Conservation (phyloP, 257 asterid species). For the Handroanthus guayacan region DNA sequence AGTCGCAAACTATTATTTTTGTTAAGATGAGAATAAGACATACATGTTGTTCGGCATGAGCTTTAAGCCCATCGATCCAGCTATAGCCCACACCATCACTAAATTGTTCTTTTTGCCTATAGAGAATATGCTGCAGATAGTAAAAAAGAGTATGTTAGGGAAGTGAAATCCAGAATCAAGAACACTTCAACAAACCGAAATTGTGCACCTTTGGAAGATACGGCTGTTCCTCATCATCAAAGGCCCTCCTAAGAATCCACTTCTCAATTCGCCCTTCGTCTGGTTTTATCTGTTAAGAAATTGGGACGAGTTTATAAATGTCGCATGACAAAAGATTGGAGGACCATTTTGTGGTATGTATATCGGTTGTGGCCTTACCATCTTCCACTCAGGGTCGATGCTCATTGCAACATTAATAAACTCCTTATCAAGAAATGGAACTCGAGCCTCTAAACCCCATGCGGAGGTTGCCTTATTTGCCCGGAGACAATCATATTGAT, state of each 20-base stretch:
- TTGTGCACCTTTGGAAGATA: conserved; percentile 88
- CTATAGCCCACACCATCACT: conserved; percentile 99
- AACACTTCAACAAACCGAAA: not conserved
- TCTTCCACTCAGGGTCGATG: conserved; percentile 90
- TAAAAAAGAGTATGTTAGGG: conserved; percentile 32
- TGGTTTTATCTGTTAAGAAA: conserved; percentile 66
- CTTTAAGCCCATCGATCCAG: conserved; percentile 99
- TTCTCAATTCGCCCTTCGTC: conserved; percentile 85
- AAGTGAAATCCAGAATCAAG: conserved; percentile 16
- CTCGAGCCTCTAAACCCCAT: conserved; percentile 98
- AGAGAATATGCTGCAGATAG: conserved; percentile 82
- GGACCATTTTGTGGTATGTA: not conserved
- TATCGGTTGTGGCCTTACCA: conserved; percentile 51
- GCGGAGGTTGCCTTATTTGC: conserved; percentile 98
- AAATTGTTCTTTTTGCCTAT: conserved; percentile 95
- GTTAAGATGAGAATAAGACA: conserved; percentile 8
- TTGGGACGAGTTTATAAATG: not conserved
- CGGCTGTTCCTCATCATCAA: conserved; percentile 86
- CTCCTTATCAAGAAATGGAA: conserved; percentile 91
- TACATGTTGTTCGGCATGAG: conserved; percentile 86
- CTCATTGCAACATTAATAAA: conserved; percentile 87
- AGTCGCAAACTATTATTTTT: not conserved
- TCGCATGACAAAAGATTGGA: not conserved
- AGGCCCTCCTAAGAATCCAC: conserved; percentile 94
- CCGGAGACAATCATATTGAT: conserved; percentile 90